Evolutionary conservation across 2,329 filamentous ascomycete genomes (phyloP), one percentile per base, ranked within the genome.

Genomic region (Aspergillus fischeri): DNA sequence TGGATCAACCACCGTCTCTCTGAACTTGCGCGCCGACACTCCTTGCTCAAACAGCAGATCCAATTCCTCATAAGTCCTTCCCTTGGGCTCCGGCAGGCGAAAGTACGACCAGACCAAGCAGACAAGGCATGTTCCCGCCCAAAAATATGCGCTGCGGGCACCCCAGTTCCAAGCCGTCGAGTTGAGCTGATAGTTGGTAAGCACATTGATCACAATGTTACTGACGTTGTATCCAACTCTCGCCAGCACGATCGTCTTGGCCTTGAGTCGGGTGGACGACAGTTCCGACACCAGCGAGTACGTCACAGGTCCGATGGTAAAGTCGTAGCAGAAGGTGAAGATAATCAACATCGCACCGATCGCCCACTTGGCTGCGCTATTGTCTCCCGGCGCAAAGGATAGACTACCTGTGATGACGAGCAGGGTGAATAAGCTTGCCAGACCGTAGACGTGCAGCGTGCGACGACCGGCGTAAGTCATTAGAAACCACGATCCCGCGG

Each of bases 141-240:
- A 79, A 63, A 79, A 78, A 64, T 77, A 78, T 11, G 69, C 74
- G 2, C 69, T 62, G 49, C 70, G 68, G 3, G 69, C 70, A 21
- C 68, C 67, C 73, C 73, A 76, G 52, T 74, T 67, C 73, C 73
- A 76, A 1, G 66, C 66, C 1, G 69, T 60, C 5, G 57, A 47
- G 35, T 62, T 60, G 38, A 65, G 54, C 53, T 63, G 61, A 25
- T 61, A 57, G 47, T 62, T 62, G 0, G 89, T 92, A 38, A 96
- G 74, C 3, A 94, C 86, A 41, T 84, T 86, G 63, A 74, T 77
- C 25, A 77, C 59, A 45, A 85, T 80, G 55, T 76, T 76, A 24
- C 70, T 66, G 27, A 82, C 69, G 60, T 84, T 81, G 70, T 82
- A 84, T 21, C 75, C 65, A 48, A 72, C 74, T 11, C 81, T 74